These are phyloP conservation scores for Phytophthora rubi DNA, from an alignment of 352 stramenopile species.

Conservation along the genomic window DNA sequence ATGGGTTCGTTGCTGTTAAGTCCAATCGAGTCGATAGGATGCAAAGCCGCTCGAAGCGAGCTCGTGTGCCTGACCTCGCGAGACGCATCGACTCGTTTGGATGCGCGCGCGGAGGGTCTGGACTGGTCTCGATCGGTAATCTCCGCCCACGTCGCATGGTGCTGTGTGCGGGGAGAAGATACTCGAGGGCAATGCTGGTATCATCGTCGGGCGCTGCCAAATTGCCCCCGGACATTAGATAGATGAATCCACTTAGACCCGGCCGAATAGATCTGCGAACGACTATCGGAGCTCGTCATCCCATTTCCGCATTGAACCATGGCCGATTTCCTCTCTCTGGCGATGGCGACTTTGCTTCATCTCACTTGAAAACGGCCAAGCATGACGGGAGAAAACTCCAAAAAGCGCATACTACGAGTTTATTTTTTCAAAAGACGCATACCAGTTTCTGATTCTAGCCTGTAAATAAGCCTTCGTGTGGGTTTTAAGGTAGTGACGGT, in stretches of 20 bases:
- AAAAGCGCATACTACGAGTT: too few species aligned
- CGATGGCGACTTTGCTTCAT: conserved; percentile 5
- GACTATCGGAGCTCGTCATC: background rate
- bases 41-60: conserved; percentile 1
- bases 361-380: background rate
- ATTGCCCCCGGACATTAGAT: background rate
- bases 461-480: too few species aligned
- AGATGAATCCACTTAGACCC: background rate
- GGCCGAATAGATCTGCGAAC: background rate
- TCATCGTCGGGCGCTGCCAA: background rate
- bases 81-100: conserved; percentile 32
- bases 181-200: background rate
- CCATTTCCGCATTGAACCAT: background rate
- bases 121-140: conserved; percentile 3
- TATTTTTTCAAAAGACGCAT: too few species aligned
- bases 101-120: conserved; percentile 24
- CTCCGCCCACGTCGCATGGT: conserved; percentile 7
- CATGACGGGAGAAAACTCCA: too few species aligned
- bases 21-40: conserved; percentile 23
- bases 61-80: conserved; percentile 20
- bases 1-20: conserved; percentile 2
- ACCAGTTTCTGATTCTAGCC: too few species aligned
- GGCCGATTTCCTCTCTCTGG: background rate
- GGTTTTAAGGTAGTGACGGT: too few species aligned
- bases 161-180: background rate